These are phyloP conservation scores for Combretum micranthum DNA, from an alignment of 345 rosid genomes.

Conservation along the genomic window DNA sequence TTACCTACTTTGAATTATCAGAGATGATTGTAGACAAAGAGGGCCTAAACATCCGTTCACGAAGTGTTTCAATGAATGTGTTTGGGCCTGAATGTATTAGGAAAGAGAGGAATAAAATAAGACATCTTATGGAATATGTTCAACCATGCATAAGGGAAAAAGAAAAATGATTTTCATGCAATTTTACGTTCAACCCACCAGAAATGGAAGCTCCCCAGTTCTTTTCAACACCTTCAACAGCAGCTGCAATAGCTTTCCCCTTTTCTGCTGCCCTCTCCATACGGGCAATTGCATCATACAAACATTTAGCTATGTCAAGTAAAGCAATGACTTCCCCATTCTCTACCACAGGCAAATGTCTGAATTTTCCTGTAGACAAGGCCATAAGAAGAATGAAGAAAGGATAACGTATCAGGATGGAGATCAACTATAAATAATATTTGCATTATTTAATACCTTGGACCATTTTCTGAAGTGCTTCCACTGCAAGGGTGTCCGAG, in stretches of 20 bases:
- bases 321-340: slow-evolving; percentile 98
- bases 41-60: slow-evolving; percentile 92
- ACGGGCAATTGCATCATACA: slow-evolving; percentile 97
- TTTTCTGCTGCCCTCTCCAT: slow-evolving; percentile 99
- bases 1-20: slow-evolving; percentile 98
- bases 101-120: slow-evolving; percentile 8
- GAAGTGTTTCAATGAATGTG: slow-evolving; percentile 80
- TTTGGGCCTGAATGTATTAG: slow-evolving; percentile 52
- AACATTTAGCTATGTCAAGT: slow-evolving; percentile 93
- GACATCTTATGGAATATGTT: neutral
- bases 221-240: slow-evolving; percentile 98
- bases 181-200: slow-evolving; percentile 41
- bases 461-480: slow-evolving; percentile 99
- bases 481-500: slow-evolving; percentile 94
- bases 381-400: slow-evolving; percentile 8
- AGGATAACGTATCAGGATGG: neutral
- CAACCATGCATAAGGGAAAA: neutral
- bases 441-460: slow-evolving; percentile 50
- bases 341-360: slow-evolving; percentile 99
- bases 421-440: slow-evolving; percentile 2
- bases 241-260: slow-evolving; percentile 99
- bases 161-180: neutral
- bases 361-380: slow-evolving; percentile 67
- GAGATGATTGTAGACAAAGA: slow-evolving; percentile 76
- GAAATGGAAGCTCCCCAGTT: slow-evolving; percentile 78